phyloP scores from a whole-genome alignment of 129 eudicot species.

The Pulicaria dysenterica region DNA sequence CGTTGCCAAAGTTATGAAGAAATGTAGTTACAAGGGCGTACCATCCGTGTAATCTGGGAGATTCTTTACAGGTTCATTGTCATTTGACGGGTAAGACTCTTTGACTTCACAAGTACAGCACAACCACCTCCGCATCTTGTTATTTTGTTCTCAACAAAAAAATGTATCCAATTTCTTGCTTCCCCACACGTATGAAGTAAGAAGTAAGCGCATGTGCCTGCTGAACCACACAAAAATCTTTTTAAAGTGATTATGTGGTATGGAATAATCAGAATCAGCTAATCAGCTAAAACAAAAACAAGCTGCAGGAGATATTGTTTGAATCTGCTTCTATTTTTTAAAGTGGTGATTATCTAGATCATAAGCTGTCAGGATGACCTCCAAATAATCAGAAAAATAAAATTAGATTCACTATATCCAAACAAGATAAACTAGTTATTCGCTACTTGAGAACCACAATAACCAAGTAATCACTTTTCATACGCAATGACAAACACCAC shows the following conservation, averaged over 20 bases:
- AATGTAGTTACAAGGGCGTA: conserved; percentile 13
- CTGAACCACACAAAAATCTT: conserved; percentile 14
- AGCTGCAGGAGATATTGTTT: neutral
- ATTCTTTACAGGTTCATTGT: conserved; percentile 54
- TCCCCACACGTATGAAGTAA: conserved; percentile 47
- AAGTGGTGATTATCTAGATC: neutral
- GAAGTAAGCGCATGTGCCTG: conserved; percentile 52
- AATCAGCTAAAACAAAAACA: neutral
- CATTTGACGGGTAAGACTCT: conserved; percentile 61
- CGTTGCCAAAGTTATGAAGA: neutral
- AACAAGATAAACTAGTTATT: neutral
- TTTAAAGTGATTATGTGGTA: neutral
- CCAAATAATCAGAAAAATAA: neutral
- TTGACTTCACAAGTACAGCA: conserved; percentile 73
- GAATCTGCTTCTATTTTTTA: neutral
- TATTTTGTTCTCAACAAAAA: conserved; percentile 41
- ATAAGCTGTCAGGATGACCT: neutral
- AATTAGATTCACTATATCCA: neutral
- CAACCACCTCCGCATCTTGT: conserved; percentile 78
- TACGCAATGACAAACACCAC: neutral
- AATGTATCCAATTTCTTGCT: conserved; percentile 38
- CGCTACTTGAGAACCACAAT: neutral
- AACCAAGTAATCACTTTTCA: neutral
- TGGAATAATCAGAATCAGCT: neutral
- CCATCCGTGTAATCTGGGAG: conserved; percentile 50